Evolutionary conservation across 169 alveolate species (phyloP).

Genomic region (Plasmodium relictum): DNA sequence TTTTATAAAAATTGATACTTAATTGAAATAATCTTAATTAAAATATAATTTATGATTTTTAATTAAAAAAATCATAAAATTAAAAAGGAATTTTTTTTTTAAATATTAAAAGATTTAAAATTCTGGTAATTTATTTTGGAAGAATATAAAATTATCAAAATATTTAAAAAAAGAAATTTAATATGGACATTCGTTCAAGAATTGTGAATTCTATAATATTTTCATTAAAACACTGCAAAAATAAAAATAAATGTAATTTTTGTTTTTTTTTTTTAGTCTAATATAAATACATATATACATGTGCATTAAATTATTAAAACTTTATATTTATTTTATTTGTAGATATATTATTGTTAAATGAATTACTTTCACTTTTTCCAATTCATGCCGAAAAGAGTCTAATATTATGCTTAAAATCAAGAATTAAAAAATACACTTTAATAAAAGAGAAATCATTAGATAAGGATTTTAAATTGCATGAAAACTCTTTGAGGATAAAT

Average conservation of each 20-base stretch:
- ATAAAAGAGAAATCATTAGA: slow-evolving; percentile 13
- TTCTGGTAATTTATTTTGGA: background rate
- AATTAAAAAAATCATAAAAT: too few relatives aligned
- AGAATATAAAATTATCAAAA: too few relatives aligned
- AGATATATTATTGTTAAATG: slow-evolving; percentile 70
- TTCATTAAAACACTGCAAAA: slow-evolving; percentile 65
- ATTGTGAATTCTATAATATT: slow-evolving; percentile 51
- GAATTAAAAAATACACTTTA: slow-evolving; percentile 51
- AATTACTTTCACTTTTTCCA: slow-evolving; percentile 64
- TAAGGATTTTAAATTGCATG: slow-evolving; percentile 1
- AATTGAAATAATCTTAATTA: too few relatives aligned
- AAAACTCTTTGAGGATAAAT: slow-evolving; percentile 17
- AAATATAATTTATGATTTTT: too few relatives aligned
- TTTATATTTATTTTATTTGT: slow-evolving; percentile 21
- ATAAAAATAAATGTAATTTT: slow-evolving; percentile 61
- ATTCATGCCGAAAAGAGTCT: slow-evolving; percentile 75
- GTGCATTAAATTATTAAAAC: slow-evolving; percentile 6
- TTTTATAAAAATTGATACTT: too few relatives aligned
- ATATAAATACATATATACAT: background rate
- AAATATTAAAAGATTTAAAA: background rate
- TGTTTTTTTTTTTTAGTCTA: background rate
- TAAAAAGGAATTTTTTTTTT: too few relatives aligned
- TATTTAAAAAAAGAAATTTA: slow-evolving; percentile 13
- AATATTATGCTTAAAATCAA: slow-evolving; percentile 47
- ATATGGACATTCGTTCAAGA: slow-evolving; percentile 71